Evolutionary conservation across 306 rosid species (phyloP).

Genomic region (Cicer bijugum): DNA sequence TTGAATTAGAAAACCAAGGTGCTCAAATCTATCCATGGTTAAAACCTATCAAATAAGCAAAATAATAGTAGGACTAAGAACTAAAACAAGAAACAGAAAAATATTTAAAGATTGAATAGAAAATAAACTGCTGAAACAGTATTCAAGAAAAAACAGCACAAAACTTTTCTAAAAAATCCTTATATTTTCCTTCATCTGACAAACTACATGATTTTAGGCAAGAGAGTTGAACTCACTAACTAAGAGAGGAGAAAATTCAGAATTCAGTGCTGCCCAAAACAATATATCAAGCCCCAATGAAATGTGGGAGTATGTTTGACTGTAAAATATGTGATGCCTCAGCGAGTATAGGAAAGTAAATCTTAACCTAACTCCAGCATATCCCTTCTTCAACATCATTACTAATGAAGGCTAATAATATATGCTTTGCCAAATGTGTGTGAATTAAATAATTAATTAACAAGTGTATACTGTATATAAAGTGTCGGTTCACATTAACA

Average conservation of each 20-base stretch:
- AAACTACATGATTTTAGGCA: conserved; percentile 25
- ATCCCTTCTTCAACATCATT: neutral
- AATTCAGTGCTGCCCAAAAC: conserved; percentile 18
- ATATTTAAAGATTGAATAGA: conserved; percentile 11
- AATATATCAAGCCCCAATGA: conserved; percentile 15
- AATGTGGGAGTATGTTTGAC: neutral
- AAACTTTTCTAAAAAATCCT: conserved; percentile 5
- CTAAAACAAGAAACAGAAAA: conserved; percentile 14
- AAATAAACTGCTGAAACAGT: conserved; percentile 21
- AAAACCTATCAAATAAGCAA: conserved; percentile 70
- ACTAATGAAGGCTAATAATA: neutral
- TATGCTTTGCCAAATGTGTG: conserved; percentile 12
- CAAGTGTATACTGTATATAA: neutral
- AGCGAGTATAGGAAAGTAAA: neutral
- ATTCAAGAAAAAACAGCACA: conserved; percentile 16
- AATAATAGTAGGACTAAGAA: conserved; percentile 35
- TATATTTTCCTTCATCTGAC: neutral
- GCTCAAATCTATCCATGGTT: conserved; percentile 90
- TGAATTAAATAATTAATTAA: conserved; percentile 18
- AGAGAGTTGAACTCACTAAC: neutral
- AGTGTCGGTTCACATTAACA: conserved; percentile 4
- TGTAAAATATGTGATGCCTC: conserved; percentile 9
- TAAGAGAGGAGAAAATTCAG: neutral
- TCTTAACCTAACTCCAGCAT: neutral
- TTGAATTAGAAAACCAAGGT: conserved; percentile 88